Percentiles rank a stretch among this genome's conserved stretches.
These are phyloP conservation scores for Backusella westeae DNA, from an alignment of 192 early-diverging fungal genomes.

Conservation along the genomic window DNA sequence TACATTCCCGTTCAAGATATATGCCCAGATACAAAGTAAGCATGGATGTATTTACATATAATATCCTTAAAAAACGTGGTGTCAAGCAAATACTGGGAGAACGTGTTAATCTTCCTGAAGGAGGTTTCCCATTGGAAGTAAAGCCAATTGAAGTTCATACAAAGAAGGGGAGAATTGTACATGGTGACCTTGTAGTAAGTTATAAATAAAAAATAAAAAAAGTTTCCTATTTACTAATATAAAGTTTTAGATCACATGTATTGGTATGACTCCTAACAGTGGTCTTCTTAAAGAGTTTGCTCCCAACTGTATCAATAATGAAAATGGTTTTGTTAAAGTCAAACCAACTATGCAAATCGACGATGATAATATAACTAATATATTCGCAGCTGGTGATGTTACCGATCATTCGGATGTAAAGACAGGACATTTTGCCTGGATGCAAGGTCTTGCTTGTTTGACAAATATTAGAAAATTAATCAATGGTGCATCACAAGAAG, in stretches of 20 bases:
- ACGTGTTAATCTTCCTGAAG: slow-evolving; percentile 58
- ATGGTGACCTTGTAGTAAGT: slow-evolving; percentile 44
- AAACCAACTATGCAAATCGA: slow-evolving; percentile 70
- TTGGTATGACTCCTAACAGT: slow-evolving; percentile 72
- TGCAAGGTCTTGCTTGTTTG: slow-evolving; percentile 21
- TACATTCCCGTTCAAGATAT: slow-evolving; percentile 62
- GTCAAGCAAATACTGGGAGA: slow-evolving; percentile 42
- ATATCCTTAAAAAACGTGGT: slow-evolving; percentile 46
- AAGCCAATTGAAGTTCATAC: slow-evolving; percentile 45
- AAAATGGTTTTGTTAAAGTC: slow-evolving; percentile 59
- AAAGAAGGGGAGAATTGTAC: slow-evolving; percentile 39
- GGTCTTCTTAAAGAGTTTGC: slow-evolving; percentile 54
- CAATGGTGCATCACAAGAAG: not conserved
- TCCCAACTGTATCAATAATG: slow-evolving; percentile 50
- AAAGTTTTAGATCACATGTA: slow-evolving; percentile 65
- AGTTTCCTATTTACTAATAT: not conserved
- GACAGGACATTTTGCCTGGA: slow-evolving; percentile 33
- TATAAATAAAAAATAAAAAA: not conserved
- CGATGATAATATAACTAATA: slow-evolving; percentile 51
- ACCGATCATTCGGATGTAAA: slow-evolving; percentile 46
- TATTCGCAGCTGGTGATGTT: slow-evolving; percentile 78
- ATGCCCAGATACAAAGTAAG: slow-evolving; percentile 52
- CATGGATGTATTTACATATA: slow-evolving; percentile 55
- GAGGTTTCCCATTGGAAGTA: slow-evolving; percentile 52
- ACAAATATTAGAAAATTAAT: slow-evolving; percentile 23